Evolutionary conservation across 2,329 filamentous ascomycete genomes (phyloP).

Genomic region (Colletotrichum abscissum): DNA sequence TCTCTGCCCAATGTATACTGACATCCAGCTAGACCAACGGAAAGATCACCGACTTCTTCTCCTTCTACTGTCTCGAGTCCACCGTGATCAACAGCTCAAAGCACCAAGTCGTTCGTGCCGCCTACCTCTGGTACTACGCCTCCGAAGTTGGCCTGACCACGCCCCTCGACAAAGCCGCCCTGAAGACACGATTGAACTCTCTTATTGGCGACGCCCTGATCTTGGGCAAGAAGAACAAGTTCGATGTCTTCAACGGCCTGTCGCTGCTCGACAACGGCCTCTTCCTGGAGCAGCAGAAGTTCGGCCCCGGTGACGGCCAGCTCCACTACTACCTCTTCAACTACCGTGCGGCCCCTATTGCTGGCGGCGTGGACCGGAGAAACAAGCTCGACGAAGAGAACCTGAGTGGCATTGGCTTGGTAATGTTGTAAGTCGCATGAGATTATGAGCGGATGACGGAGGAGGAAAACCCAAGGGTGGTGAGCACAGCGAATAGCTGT

Average conservation of each 20-base stretch:
- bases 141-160: slow-evolving; percentile 79
- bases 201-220: slow-evolving; percentile 89
- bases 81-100: slow-evolving; percentile 87
- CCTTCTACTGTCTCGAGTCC: slow-evolving; percentile 95
- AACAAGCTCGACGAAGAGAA: slow-evolving; percentile 82
- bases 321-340: slow-evolving; percentile 99
- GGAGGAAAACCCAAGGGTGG: not conserved
- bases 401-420: slow-evolving; percentile 89
- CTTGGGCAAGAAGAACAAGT: slow-evolving; percentile 83
- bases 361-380: slow-evolving; percentile 83
- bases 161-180: slow-evolving; percentile 63
- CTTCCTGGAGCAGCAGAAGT: slow-evolving; percentile 94
- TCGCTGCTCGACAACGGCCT: slow-evolving; percentile 94
- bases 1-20: slow-evolving; percentile 6
- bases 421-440: slow-evolving; percentile 68
- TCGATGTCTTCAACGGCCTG: slow-evolving; percentile 97
- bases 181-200: slow-evolving; percentile 83
- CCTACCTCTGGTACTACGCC: slow-evolving; percentile 98
- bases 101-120: slow-evolving; percentile 84
- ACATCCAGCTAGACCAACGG: slow-evolving; percentile 59
- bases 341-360: slow-evolving; percentile 87
- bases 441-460: not conserved
- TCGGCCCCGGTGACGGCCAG: slow-evolving; percentile 92
- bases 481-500: not conserved
- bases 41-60: slow-evolving; percentile 96